Conservation (phyloP, 225 moss, liverwort and hornwort species). For the Neckera pumila region DNA sequence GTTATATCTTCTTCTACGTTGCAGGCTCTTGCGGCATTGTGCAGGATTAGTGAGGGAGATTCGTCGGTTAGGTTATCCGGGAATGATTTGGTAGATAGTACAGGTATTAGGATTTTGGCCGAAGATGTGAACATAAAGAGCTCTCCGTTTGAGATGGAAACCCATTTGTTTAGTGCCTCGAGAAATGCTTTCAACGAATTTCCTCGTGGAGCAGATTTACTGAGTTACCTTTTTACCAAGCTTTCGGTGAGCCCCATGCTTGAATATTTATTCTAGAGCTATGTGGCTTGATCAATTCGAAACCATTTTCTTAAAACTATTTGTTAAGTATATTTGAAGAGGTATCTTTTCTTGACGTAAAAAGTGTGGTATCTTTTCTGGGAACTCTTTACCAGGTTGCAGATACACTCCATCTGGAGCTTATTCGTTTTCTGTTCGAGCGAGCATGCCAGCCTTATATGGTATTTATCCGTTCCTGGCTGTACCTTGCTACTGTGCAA, state of each 20-base stretch:
- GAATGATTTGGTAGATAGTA: background rate
- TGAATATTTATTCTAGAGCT: background rate
- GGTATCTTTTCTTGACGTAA: background rate
- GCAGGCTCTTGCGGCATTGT: conserved; percentile 50
- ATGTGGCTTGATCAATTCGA: background rate
- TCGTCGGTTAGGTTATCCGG: background rate
- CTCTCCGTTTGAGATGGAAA: conserved; percentile 16
- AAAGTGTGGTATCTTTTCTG: background rate
- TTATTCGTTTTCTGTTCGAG: conserved; percentile 83
- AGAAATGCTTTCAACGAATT: conserved; percentile 53
- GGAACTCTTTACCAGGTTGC: conserved; percentile 45
- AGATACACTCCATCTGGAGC: conserved; percentile 68
- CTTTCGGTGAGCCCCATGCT: conserved; percentile 48
- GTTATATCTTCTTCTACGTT: conserved; percentile 1
- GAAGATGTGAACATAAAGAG: conserved; percentile 12
- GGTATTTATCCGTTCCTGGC: conserved; percentile 80
- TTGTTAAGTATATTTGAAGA: background rate
- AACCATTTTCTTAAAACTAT: background rate
- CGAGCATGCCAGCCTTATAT: conserved; percentile 86
- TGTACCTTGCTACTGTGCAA: conserved; percentile 78
- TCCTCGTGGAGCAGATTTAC: conserved; percentile 85
- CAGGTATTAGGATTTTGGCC: background rate
- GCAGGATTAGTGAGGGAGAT: conserved; percentile 23
- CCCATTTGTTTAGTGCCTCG: conserved; percentile 24
- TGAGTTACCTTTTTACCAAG: conserved; percentile 79